A percentile compares a stretch with the other conserved stretches of the same genome.
phyloP scores from a whole-genome alignment of 1,139 yeast genomes.

The Pichia sp. region DNA sequence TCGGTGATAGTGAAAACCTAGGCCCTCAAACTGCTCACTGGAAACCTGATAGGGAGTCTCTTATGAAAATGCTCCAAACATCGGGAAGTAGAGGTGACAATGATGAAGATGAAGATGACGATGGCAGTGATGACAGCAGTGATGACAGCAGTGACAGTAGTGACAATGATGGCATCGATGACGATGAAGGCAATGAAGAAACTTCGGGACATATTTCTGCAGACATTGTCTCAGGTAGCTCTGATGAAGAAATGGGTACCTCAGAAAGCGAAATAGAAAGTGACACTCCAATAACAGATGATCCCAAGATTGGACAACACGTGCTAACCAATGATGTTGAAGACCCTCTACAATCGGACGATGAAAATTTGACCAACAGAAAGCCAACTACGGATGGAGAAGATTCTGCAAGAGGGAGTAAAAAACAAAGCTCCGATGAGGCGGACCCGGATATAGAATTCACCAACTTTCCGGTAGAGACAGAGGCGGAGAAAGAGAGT shows the following conservation, averaged over 20 bases:
- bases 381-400: not conserved
- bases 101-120: slow-evolving; percentile 11
- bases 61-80: not conserved
- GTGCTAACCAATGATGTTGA: not conserved
- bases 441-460: no score
- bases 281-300: not conserved
- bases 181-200: not conserved
- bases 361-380: not conserved
- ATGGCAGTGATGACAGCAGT: slow-evolving; percentile 5
- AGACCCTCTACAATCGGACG: not conserved
- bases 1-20: slow-evolving; percentile 11
- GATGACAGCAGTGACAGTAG: slow-evolving; percentile 6
- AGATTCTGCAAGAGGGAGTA: not conserved
- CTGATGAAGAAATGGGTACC: not conserved
- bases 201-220: not conserved
- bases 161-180: slow-evolving; percentile 5
- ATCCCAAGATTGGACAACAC: not conserved
- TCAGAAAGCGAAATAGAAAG: not conserved
- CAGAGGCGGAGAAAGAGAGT: not conserved
- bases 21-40: slow-evolving; percentile 9
- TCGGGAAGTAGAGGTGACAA: slow-evolving; percentile 5
- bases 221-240: not conserved
- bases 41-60: slow-evolving; percentile 3
- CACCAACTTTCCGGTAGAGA: no score
- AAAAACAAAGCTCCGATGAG: no score